phyloP scores from a whole-genome alignment of 495 filamentous ascomycete species.

The Penicillium chermesinum region DNA sequence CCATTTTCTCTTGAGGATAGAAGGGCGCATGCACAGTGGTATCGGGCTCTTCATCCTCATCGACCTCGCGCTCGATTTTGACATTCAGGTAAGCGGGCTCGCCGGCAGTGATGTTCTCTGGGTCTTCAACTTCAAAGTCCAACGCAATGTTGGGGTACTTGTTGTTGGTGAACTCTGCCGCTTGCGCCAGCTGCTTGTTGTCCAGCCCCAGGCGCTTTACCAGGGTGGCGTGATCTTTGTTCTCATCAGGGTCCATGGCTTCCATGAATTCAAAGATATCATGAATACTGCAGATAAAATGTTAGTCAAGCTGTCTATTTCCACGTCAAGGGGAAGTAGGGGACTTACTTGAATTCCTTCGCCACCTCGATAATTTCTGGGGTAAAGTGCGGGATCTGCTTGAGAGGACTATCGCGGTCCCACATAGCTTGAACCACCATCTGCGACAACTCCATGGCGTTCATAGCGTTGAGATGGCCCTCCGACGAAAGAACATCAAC shows the following conservation, averaged over 20 bases:
- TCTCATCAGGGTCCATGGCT: constrained; percentile 91
- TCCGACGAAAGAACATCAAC: constrained; percentile 96
- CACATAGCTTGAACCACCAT: constrained; percentile 99
- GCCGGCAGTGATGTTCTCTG: constrained; percentile 71
- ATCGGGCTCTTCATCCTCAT: constrained; percentile 70
- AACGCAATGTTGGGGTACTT: constrained; percentile 94
- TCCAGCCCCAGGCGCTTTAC: constrained; percentile 73
- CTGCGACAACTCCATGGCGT: constrained; percentile 98
- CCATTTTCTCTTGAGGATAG: constrained; percentile 88
- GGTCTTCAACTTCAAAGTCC: constrained; percentile 78
- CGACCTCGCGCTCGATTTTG: constrained; percentile 78
- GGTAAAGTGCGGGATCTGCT: constrained; percentile 95
- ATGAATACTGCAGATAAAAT: constrained; percentile 51
- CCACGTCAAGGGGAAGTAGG: background rate
- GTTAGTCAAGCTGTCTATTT: no score
- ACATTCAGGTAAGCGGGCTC: constrained; percentile 80
- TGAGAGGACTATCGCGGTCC: constrained; percentile 94
- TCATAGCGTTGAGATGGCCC: constrained; percentile 93
- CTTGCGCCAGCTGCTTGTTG: constrained; percentile 76
- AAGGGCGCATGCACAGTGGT: constrained; percentile 91
- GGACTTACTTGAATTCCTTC: constrained; percentile 69
- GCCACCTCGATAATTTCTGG: constrained; percentile 78
- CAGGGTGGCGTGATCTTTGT: constrained; percentile 67
- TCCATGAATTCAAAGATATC: constrained; percentile 99
- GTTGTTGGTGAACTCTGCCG: constrained; percentile 92